phyloP scores from a whole-genome alignment of 139 green algal species.

The Picochlorum sp. region DNA sequence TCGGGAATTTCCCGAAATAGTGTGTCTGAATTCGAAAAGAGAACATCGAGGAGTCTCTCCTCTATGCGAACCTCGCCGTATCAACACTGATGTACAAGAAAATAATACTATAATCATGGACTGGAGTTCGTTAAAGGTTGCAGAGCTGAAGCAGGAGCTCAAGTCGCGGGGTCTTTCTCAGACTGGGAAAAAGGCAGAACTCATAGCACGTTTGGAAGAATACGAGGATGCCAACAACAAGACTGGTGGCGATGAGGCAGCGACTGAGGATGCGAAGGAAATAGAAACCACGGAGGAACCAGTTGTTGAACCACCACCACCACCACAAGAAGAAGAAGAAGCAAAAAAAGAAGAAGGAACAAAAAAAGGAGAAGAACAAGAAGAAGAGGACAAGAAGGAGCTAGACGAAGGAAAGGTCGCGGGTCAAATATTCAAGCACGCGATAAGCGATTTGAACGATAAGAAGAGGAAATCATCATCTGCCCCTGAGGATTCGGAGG shows the following conservation, averaged over 20 bases:
- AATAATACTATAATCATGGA: not conserved
- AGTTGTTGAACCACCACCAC: not conserved
- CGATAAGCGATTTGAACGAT: not conserved
- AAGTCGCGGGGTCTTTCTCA: slow-evolving; percentile 31
- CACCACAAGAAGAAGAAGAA: not conserved
- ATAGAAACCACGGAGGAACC: not conserved
- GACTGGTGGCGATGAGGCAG: slow-evolving; percentile 16
- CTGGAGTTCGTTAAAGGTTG: slow-evolving; percentile 20
- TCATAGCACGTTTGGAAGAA: slow-evolving; percentile 29
- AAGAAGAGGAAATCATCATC: not conserved
- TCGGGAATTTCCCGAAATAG: too few species aligned
- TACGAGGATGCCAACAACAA: slow-evolving; percentile 23
- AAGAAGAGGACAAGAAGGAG: not conserved
- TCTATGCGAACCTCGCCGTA: too few species aligned
- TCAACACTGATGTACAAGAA: too few species aligned
- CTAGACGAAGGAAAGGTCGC: not conserved
- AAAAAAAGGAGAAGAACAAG: too few species aligned
- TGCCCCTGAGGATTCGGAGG: too few species aligned
- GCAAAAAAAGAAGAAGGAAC: too few species aligned
- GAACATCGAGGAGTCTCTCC: too few species aligned
- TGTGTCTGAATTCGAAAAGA: too few species aligned
- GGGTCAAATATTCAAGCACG: not conserved
- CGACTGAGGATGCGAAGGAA: slow-evolving; percentile 11
- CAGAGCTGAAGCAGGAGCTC: slow-evolving; percentile 45
- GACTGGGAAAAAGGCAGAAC: slow-evolving; percentile 38